Evolutionary conservation across 1,284 basidiomycete genomes (phyloP), one percentile per base, ranked within the genome.

Genomic region (Ceratobasidium sp.): DNA sequence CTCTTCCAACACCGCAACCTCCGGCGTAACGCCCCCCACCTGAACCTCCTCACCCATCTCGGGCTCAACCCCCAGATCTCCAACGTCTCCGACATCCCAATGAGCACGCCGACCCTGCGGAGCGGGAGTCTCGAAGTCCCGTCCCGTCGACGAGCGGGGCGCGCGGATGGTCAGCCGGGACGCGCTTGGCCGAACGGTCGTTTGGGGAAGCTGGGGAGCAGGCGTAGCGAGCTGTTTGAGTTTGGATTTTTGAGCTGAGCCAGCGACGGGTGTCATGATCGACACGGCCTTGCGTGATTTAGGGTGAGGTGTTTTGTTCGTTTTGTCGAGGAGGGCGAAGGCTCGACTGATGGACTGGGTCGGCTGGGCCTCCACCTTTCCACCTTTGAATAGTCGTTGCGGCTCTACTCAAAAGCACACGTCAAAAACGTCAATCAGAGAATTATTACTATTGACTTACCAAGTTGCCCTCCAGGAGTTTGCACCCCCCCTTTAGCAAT

Each of bases 21-120:
- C 84, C 1, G 82, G 80, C 0, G 79, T 78, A 67, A 86, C 83
- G 60, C 83, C 84, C 7, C 80, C 77, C 44, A 82, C 79, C 3
- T 80, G 79, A 47, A 84, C 84, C 1, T 79, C 41, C 19, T 65
- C 44, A 53, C 69, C 81, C 15, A 85, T 75, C 6, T 84, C 83
- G n/a, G 91, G 84, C 65, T 88, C 88, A 1, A 53, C 51, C 44
- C 45, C 69, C 31, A 85, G 44, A 62, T 79, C 77, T 11, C 71
- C 84, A 65, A 92, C 91, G 11, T 41, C 36, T 77, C 88, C 89
- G 48, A 91, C 86, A 78, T 94, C 91, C 92, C 92, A 93, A 76
- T 90, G 88, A 75, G 89, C 87, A n/a, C 11, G 62, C 24, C 77
- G 48, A 19, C 90, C 91, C 14, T 84, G 84, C n/a, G 89, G 89